Evolutionary conservation across 1,139 yeast genomes (phyloP).

Genomic region (Candida mesenterica): DNA sequence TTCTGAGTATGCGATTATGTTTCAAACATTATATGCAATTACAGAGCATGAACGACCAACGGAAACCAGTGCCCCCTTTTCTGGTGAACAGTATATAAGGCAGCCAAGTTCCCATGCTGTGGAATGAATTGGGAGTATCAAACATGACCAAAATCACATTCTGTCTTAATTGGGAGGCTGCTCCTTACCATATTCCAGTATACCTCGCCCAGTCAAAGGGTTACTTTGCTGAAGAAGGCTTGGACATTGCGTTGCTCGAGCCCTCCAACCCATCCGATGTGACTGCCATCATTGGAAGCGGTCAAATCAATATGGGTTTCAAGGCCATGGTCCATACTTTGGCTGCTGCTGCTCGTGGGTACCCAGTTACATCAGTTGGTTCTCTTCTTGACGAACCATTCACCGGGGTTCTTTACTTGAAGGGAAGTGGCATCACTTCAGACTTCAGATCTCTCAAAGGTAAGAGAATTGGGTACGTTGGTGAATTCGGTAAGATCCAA

Average conservation of each 20-base stretch:
- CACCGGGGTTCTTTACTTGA: constrained; percentile 54
- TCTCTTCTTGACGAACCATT: constrained; percentile 58
- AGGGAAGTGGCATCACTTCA: constrained; percentile 50
- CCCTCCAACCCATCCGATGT: constrained; percentile 62
- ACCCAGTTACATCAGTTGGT: constrained; percentile 56
- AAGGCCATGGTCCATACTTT: constrained; percentile 62
- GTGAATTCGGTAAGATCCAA: constrained; percentile 60
- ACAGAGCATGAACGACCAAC: background rate
- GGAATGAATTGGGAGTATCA: too few species aligned
- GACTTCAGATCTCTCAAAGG: constrained; percentile 55
- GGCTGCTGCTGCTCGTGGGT: constrained; percentile 61
- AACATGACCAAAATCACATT: constrained; percentile 51
- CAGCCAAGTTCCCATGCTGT: too few species aligned
- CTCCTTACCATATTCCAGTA: constrained; percentile 57
- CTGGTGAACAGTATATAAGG: too few species aligned
- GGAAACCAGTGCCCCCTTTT: background rate
- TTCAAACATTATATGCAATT: constrained; percentile 1
- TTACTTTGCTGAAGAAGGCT: constrained; percentile 49
- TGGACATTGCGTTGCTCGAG: constrained; percentile 53
- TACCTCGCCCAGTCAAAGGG: constrained; percentile 52
- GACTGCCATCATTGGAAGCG: constrained; percentile 55
- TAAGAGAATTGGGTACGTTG: constrained; percentile 55
- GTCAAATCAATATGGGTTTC: constrained; percentile 58
- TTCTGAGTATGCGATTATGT: background rate
- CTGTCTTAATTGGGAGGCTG: constrained; percentile 55